Evolutionary conservation across 805 yeast genomes (phyloP), one percentile per base, ranked within the genome.

Genomic region (Hermanozyma aechmeae): DNA sequence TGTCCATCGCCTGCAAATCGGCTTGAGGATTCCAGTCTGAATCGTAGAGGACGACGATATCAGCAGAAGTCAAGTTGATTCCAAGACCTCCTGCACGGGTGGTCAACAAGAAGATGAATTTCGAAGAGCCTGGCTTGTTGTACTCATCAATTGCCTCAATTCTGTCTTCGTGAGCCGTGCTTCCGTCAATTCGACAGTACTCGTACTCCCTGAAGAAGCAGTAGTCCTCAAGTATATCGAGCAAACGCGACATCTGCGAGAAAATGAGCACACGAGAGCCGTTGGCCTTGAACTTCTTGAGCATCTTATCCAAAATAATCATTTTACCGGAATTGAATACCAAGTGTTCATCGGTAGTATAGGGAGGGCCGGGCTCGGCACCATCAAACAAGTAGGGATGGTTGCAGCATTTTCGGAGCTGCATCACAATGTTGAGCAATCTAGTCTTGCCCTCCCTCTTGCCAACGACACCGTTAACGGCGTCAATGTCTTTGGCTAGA

Each of bases 301-400:
- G 58, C 48, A 87, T 61, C 46, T 84, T 84, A 50, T 87, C 97
- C 32, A 87, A 58, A 20, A 89, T 83, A 30, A 82, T 68, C 87
- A 87, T 82, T 51, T 87, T 87, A 17, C 95, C 96, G 5, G 95
- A 70, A 50, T 89, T 89, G 60, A 45, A 77, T n/a, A 87, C 78
- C 38, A 89, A 65, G 56, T 89, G 97, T 53, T 87, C 96, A 53
- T 86, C 96, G 1, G 94, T 89, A 1, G 96, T 89, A 48, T 68
- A 89, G 1, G 97, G 97, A 1, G 97, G 97, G 7, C 97, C 97
- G 0, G 96, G 97, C 54, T 87, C 97, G 2, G 97, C 98, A n/a
- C 98, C 97, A 51, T 89, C 97, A 48, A 92, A 92, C 31, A 89
- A 60, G 53, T 92, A 89, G 0, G 97, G 97, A 56, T 92, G 98